phyloP scores from a whole-genome alignment of 805 yeast species.

The Sugiyamaella lignohabitans region DNA sequence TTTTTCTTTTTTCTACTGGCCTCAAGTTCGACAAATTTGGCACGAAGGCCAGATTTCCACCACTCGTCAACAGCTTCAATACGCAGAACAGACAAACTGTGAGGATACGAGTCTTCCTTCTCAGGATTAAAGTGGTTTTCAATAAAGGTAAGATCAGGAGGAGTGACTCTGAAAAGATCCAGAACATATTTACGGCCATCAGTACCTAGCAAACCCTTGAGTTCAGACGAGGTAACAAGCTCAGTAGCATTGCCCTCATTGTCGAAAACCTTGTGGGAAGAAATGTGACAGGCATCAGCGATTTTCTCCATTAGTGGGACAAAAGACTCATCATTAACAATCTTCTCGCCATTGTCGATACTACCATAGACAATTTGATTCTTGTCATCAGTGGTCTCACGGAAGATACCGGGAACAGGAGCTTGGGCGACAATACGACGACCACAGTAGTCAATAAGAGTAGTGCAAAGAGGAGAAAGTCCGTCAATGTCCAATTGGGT shows the following conservation, averaged over 20 bases:
- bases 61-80: slow-evolving; percentile 86
- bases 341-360: slow-evolving; percentile 48
- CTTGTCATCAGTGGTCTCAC: slow-evolving; percentile 37
- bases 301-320: slow-evolving; percentile 50
- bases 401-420: slow-evolving; percentile 88
- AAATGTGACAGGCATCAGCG: slow-evolving; percentile 72
- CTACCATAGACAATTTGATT: slow-evolving; percentile 68
- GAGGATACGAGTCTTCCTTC: slow-evolving; percentile 57
- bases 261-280: slow-evolving; percentile 54
- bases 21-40: slow-evolving; percentile 29
- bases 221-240: slow-evolving; percentile 63
- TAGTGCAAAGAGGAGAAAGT: slow-evolving; percentile 66
- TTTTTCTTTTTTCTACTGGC: slow-evolving; percentile 14
- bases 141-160: slow-evolving; percentile 72
- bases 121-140: slow-evolving; percentile 46
- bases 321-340: slow-evolving; percentile 46
- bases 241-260: slow-evolving; percentile 41
- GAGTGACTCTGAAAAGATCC: slow-evolving; percentile 79
- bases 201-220: slow-evolving; percentile 79
- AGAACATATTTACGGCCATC: slow-evolving; percentile 80
- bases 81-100: slow-evolving; percentile 69
- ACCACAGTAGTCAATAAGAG: slow-evolving; percentile 88
- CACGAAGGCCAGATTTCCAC: slow-evolving; percentile 68
- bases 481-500: slow-evolving; percentile 59
- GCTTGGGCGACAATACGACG: slow-evolving; percentile 85